phyloP scores from a whole-genome alignment of 352 stramenopile species.

The Aphanomyces cochlioides region DNA sequence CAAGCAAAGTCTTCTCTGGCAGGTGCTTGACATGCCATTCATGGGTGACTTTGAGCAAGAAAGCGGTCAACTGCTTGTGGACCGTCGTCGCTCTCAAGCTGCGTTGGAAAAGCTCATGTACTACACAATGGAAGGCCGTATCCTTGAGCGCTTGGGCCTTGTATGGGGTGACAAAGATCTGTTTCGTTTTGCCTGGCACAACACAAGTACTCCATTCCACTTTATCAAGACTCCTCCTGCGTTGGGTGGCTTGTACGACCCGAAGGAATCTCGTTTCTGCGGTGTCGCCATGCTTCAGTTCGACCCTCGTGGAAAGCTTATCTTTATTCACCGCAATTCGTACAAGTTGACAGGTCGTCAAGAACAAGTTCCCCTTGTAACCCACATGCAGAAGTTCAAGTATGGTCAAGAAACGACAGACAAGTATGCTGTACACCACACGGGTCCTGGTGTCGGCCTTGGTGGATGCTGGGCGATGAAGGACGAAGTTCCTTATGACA shows the following conservation, averaged over 20 bases:
- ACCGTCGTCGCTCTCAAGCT: constrained; percentile 42
- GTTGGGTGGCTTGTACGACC: constrained; percentile 43
- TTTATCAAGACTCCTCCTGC: constrained; percentile 54
- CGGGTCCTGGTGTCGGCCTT: constrained; percentile 4
- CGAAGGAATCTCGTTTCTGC: constrained; percentile 58
- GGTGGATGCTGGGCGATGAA: constrained; percentile 9
- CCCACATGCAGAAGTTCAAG: constrained; percentile 56
- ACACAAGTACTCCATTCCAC: constrained; percentile 53
- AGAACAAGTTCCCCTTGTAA: constrained; percentile 57
- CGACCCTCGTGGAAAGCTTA: constrained; percentile 42
- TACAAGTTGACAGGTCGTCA: constrained; percentile 52
- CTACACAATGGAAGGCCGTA: constrained; percentile 40
- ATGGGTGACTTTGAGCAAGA: constrained; percentile 79
- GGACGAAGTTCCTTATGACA: constrained; percentile 12
- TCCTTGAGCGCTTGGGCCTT: constrained; percentile 49
- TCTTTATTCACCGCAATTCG: constrained; percentile 66
- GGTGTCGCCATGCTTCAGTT: constrained; percentile 70
- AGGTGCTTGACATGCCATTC: constrained; percentile 52
- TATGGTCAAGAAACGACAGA: constrained; percentile 37
- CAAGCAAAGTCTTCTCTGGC: constrained; percentile 56
- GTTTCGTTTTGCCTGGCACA: constrained; percentile 76
- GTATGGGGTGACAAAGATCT: constrained; percentile 78
- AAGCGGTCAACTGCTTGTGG: constrained; percentile 64
- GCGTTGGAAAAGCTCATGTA: constrained; percentile 67
- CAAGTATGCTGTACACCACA: constrained; percentile 44